Conservation (phyloP, 805 yeast species). For the Ogataea parapolymorpha region DNA sequence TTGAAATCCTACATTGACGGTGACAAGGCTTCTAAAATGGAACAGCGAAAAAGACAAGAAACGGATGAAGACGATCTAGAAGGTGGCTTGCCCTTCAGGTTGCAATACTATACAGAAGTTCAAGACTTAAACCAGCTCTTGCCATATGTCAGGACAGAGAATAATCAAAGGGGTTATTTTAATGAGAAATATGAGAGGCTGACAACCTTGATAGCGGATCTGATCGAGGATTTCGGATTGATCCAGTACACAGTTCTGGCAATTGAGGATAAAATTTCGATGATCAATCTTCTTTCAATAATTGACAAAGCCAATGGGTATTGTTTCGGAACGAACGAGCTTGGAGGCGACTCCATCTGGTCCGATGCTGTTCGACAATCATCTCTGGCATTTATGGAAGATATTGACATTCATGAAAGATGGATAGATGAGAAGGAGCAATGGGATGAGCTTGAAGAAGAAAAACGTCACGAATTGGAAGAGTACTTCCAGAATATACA, state of each 20-base stretch:
- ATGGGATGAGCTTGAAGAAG: slow-evolving; percentile 64
- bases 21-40: slow-evolving; percentile 22
- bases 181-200: slow-evolving; percentile 47
- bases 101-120: slow-evolving; percentile 89
- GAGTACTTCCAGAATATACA: slow-evolving; percentile 33
- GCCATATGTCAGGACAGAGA: slow-evolving; percentile 70
- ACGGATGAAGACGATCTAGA: slow-evolving; percentile 9
- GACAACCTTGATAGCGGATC: slow-evolving; percentile 74
- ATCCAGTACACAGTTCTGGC: slow-evolving; percentile 87
- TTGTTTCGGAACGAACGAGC: slow-evolving; percentile 85
- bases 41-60: slow-evolving; percentile 18
- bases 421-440: slow-evolving; percentile 85
- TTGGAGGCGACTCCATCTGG: slow-evolving; percentile 98
- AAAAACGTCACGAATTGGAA: slow-evolving; percentile 40
- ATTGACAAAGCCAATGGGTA: slow-evolving; percentile 94
- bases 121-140: slow-evolving; percentile 71
- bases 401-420: slow-evolving; percentile 83
- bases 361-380: slow-evolving; percentile 85
- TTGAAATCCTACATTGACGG: slow-evolving; percentile 48
- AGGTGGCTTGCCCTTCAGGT: slow-evolving; percentile 75
- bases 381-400: slow-evolving; percentile 51
- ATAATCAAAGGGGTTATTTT: slow-evolving; percentile 61
- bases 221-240: slow-evolving; percentile 82
- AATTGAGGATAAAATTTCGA: slow-evolving; percentile 86
- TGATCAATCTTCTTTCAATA: slow-evolving; percentile 74